A percentile compares a stretch with the other conserved stretches of the same genome.
These are phyloP conservation scores for Phallus indusiatus DNA, from an alignment of 768 basidiomycete genomes.

Conservation along the genomic window DNA sequence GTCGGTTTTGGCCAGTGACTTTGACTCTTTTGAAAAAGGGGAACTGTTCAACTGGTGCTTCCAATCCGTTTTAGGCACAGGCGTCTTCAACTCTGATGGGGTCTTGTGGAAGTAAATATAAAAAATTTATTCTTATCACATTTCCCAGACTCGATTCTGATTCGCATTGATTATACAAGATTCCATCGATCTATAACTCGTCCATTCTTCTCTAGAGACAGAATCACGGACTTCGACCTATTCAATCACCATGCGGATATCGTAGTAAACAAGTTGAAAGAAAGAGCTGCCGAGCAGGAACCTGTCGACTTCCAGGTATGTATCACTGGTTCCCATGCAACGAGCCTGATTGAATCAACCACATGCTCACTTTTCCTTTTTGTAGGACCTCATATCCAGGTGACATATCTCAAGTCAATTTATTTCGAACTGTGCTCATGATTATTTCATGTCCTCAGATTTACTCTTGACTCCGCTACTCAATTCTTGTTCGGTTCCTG, in stretches of 20 bases:
- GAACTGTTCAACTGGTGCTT: conserved; percentile 23
- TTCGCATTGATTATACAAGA: conserved; percentile 19
- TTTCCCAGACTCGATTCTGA: not conserved
- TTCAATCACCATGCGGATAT: conserved; percentile 4
- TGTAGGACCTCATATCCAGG: not conserved
- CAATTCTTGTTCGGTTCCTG: conserved; percentile 42
- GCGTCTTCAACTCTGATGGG: conserved; percentile 49
- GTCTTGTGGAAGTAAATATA: conserved; percentile 9
- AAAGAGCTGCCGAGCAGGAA: conserved; percentile 4
- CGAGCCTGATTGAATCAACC: not conserved
- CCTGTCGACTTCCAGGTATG: conserved; percentile 6
- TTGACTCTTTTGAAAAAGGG: conserved; percentile 37
- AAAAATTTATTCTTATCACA: not conserved
- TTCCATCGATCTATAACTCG: conserved; percentile 19
- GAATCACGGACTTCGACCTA: conserved; percentile 10
- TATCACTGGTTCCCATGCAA: not conserved
- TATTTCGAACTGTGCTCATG: conserved; percentile 9
- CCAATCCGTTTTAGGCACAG: conserved; percentile 33
- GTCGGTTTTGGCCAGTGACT: conserved; percentile 34
- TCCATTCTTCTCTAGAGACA: conserved; percentile 19
- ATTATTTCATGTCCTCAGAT: conserved; percentile 2
- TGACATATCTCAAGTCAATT: not conserved
- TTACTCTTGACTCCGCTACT: conserved; percentile 32
- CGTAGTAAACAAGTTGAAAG: not conserved
- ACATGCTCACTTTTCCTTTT: not conserved